Base-by-base conservation (phyloP, 2,329 filamentous ascomycete species). In the Fusarium sp. region DNA sequence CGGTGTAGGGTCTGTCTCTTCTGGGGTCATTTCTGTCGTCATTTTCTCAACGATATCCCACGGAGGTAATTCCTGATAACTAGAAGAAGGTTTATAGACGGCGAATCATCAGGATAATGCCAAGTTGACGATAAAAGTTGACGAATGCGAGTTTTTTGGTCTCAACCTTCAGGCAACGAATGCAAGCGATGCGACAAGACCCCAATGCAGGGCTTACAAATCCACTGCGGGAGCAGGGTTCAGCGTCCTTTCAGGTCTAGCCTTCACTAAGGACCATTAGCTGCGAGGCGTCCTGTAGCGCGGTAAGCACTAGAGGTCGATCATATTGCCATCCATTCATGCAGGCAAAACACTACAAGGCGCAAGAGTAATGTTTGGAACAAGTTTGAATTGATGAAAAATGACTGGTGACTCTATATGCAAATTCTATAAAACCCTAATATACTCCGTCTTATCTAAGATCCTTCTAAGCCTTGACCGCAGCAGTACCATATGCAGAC, bases 191-290 rank as follows among this genome's bases (percentile, higher is more conserved):
- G 18, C 40, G 36, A 28, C 40, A 38, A 24, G 40, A 18, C 10
- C 24, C 15, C 8, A 26, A 45, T 22, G 26, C 18, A 39, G 22
- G 52, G 70, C 71, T 72, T 44, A 72, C 68, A 72, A 72, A 72
- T 72, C 46, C 64, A 39, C 7, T 31, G 10, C 45, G 10, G 20
- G 2, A n/a, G 1, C 45, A 58, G 14, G 48, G 59, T 36, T 39
- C 39, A 28, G 31, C 20, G 15, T 57, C n/a, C 39, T n/a, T 40
- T 28, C 17, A 34, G 18, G 17, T 4, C 17, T 18, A 11, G 26
- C 34, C 34, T 31, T 10, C 28, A 31, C 28, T 31, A 31, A 31
- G 4, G 3, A 13, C 5, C 28, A 31, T 31, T 31, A 31, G 28
- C 28, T 31, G 28, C 28, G 28, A 31, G 28, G 28, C 28, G 28